Base-by-base conservation (phyloP, 2,329 filamentous ascomycete genomes). In the Neonectria neomacrospora region DNA sequence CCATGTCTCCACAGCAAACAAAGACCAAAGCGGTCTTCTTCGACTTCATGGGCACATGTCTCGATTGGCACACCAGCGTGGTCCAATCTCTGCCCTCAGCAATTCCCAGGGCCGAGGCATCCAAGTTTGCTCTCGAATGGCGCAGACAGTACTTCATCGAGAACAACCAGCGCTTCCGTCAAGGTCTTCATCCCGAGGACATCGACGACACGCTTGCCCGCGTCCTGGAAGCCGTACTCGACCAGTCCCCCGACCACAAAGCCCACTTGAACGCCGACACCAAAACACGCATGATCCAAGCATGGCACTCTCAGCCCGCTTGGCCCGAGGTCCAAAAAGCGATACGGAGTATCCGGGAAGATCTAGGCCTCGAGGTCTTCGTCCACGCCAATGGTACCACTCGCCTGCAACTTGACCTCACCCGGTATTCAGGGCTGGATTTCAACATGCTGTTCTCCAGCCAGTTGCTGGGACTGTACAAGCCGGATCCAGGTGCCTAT, bases 21-120 rank as follows among this genome's bases (percentile, higher is more conserved):
- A 63, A 50, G 2, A 76, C 81, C 61, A 84, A 81, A 71, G 83
- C 82, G 3, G 76, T 86, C 44, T 81, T 86, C 66, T 87, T 86
- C 73, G 83, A 87, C 74, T 83, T 87, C 69, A 87, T 87, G 84
- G 84, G 85, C 23, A 87, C 85, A 26, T 87, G 84, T 65, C 82
- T 85, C 3, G 80, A 88, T 71, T 87, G 83, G 85, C 83, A 86
- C 63, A 73, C 70, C 50, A 77, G 77, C 39, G 75, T 80, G 10
- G 65, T 77, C n/a, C 28, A 70, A 18, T 70, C 76, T 3, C 69
- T 82, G 2, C 82, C 81, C 2, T 8, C 66, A 2, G 64, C 71
- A 0, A 74, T 83, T 23, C 59, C 77, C 7, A 34, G 69, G 20
- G 53, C 66, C 0, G 69, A 73, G 11, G 71, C 77, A 11, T 82